phyloP scores from a whole-genome alignment of 768 basidiomycete species.

The Suillus bovinus region DNA sequence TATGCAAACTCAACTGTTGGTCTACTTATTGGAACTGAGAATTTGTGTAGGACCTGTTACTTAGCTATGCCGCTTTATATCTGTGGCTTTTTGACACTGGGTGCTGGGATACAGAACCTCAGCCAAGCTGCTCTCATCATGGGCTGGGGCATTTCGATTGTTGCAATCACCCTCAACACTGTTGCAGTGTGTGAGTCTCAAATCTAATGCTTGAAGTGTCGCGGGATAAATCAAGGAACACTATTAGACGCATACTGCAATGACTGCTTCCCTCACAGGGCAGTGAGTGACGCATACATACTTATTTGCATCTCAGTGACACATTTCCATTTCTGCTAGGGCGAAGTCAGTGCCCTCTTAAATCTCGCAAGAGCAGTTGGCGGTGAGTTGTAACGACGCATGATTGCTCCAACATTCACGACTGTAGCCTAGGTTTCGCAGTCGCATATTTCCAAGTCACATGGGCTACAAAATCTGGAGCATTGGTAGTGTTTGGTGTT shows the following conservation, averaged over 20 bases:
- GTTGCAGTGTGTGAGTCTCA: slow-evolving; percentile 38
- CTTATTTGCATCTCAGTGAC: neutral
- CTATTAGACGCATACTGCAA: slow-evolving; percentile 37
- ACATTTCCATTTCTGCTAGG: neutral
- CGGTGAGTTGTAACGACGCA: slow-evolving; percentile 21
- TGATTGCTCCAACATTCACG: neutral
- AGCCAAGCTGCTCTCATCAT: slow-evolving; percentile 33
- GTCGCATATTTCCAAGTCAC: slow-evolving; percentile 44
- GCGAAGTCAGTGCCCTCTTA: slow-evolving; percentile 43
- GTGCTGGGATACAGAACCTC: slow-evolving; percentile 37
- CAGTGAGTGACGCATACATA: slow-evolving; percentile 16
- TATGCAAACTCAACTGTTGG: slow-evolving; percentile 16
- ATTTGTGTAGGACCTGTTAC: slow-evolving; percentile 35
- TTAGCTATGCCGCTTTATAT: slow-evolving; percentile 42
- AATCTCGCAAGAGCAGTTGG: slow-evolving; percentile 39
- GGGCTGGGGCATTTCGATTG: slow-evolving; percentile 45
- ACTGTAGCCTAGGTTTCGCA: slow-evolving; percentile 28
- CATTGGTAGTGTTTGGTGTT: slow-evolving; percentile 35
- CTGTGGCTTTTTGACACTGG: slow-evolving; percentile 43
- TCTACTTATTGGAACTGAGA: neutral
- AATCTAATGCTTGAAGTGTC: neutral
- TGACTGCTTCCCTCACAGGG: slow-evolving; percentile 37
- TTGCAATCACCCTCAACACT: slow-evolving; percentile 39
- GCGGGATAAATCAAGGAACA: neutral
- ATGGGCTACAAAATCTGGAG: slow-evolving; percentile 38